Evolutionary conservation across 2,329 filamentous ascomycete genomes (phyloP).

Genomic region (Helotiales sp.): DNA sequence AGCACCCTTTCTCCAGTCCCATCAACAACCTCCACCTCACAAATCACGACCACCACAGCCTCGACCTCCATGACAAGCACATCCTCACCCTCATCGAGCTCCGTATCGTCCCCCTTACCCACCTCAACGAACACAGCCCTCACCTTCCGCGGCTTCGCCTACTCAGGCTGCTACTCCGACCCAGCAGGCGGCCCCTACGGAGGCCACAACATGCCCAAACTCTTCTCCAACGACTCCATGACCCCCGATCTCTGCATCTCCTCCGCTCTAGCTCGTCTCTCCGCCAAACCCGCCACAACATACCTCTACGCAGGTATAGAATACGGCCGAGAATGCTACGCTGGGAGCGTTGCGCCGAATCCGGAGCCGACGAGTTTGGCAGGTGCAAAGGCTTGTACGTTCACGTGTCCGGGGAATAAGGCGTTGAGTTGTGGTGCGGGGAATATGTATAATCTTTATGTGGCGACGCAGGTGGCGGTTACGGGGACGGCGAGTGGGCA

Average conservation of each 20-base stretch:
- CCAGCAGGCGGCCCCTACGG: conserved; percentile 18
- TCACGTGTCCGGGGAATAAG: conserved; percentile 30
- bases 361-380: conserved; percentile 30
- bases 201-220: conserved; percentile 35
- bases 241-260: conserved; percentile 38
- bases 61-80: conserved; percentile 7
- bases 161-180: conserved; percentile 35
- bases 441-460: conserved; percentile 39
- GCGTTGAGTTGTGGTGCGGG: conserved; percentile 35
- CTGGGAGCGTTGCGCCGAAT: conserved; percentile 25
- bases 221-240: conserved; percentile 36
- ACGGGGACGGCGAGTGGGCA: conserved; percentile 8
- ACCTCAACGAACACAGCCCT: not conserved
- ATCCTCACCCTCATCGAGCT: conserved; percentile 5
- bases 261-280: conserved; percentile 32
- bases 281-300: conserved; percentile 31
- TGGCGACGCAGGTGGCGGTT: conserved; percentile 15
- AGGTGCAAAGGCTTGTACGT: conserved; percentile 35
- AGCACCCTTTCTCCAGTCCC: not conserved
- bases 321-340: conserved; percentile 39
- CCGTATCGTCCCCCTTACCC: not conserved
- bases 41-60: conserved; percentile 2
- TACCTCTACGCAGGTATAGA: conserved; percentile 35
- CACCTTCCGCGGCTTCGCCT: conserved; percentile 33
- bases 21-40: conserved; percentile 3